A percentile compares a stretch with the other conserved stretches of the same genome.
Conservation (phyloP, 495 filamentous ascomycete species). For the Geoglossum glabrum region DNA sequence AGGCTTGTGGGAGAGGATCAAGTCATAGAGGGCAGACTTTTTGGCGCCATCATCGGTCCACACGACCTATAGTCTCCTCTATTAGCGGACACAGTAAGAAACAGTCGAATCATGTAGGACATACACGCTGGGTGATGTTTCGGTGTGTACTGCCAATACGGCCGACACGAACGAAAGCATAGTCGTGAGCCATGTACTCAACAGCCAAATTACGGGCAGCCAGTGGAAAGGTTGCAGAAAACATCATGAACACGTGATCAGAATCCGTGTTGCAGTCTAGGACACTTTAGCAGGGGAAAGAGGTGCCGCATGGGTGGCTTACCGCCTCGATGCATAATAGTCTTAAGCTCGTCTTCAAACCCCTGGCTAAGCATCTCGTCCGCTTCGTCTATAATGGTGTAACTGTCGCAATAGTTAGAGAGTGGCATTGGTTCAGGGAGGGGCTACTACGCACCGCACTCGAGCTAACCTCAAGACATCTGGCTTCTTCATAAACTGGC, state of each 20-base stretch:
- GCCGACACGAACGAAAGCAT: slow-evolving; percentile 65
- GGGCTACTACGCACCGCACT: slow-evolving; percentile 34
- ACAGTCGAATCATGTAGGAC: background rate
- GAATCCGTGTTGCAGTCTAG: slow-evolving; percentile 50
- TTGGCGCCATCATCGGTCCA: slow-evolving; percentile 42
- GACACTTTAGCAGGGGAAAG: background rate
- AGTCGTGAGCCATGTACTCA: slow-evolving; percentile 45
- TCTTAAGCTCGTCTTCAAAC: slow-evolving; percentile 49
- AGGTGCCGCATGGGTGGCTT: slow-evolving; percentile 14
- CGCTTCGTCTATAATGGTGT: slow-evolving; percentile 82
- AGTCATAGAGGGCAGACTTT: slow-evolving; percentile 46
- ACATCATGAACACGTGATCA: slow-evolving; percentile 73
- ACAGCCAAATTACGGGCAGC: slow-evolving; percentile 52
- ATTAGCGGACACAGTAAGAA: background rate
- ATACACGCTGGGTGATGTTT: slow-evolving; percentile 54
- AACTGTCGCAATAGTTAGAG: slow-evolving; percentile 22
- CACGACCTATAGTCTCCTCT: slow-evolving; percentile 25
- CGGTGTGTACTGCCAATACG: slow-evolving; percentile 58
- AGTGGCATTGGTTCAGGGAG: background rate
- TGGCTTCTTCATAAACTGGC: slow-evolving; percentile 57
- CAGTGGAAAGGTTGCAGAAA: slow-evolving; percentile 83
- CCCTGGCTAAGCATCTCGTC: slow-evolving; percentile 69
- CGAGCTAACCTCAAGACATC: slow-evolving; percentile 50
- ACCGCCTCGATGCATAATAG: slow-evolving; percentile 63
- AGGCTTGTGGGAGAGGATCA: slow-evolving; percentile 45